Percentiles rank a stretch among this genome's conserved stretches.
Evolutionary conservation across 768 basidiomycete genomes (phyloP).

Genomic region (Lactifluus echinatus): DNA sequence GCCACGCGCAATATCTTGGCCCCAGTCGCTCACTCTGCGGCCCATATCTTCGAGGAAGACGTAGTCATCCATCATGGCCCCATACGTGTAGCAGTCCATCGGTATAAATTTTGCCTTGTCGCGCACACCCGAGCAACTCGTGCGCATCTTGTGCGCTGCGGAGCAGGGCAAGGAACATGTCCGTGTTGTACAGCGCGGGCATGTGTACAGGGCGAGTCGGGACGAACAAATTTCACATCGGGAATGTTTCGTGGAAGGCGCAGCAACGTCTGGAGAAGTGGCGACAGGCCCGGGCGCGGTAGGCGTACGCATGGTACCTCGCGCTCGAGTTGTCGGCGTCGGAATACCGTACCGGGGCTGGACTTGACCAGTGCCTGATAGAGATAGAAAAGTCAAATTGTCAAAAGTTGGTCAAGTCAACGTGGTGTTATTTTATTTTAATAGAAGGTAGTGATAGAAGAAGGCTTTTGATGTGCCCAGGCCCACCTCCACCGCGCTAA

Average conservation of each 20-base stretch:
- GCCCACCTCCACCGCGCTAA: too few species aligned
- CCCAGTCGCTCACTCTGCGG: constrained; percentile 67
- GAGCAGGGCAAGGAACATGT: constrained; percentile 73
- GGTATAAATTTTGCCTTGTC: constrained; percentile 67
- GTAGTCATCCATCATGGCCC: constrained; percentile 86
- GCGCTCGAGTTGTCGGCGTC: too few species aligned
- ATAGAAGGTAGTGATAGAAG: too few species aligned
- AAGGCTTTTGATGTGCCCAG: too few species aligned
- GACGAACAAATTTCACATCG: constrained; percentile 13
- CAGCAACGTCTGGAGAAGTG: not conserved
- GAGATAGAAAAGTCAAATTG: too few species aligned
- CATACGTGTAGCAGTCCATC: constrained; percentile 80
- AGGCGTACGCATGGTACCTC: too few species aligned
- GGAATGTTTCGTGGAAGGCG: constrained; percentile 17
- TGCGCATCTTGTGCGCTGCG: constrained; percentile 50
- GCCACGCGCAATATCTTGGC: constrained; percentile 55
- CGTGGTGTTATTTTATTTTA: too few species aligned
- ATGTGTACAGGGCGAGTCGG: constrained; percentile 53
- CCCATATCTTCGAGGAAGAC: constrained; percentile 77
- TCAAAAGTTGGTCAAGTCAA: too few species aligned
- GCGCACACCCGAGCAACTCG: constrained; percentile 61
- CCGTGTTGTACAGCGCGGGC: constrained; percentile 61
- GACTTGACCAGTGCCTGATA: too few species aligned
- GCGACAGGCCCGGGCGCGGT: too few species aligned
- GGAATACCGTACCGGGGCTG: too few species aligned